Percentiles rank a stretch among this genome's conserved stretches.
phyloP scores from a whole-genome alignment of 2,329 filamentous ascomycete genomes.

The Colletotrichum paranaense region DNA sequence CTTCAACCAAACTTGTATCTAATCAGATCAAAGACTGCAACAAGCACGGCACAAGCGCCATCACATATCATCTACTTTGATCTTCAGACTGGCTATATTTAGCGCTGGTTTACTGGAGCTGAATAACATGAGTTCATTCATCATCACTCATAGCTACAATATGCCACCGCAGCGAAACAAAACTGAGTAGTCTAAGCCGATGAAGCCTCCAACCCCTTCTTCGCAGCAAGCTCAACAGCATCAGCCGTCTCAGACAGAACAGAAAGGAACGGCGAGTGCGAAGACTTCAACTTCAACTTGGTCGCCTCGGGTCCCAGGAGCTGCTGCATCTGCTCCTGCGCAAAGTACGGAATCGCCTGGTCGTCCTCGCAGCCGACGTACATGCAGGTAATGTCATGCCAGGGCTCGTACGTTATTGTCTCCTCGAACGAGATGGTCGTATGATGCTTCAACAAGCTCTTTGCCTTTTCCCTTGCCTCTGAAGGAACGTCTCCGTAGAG shows the following conservation, averaged over 20 bases:
- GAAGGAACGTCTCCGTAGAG: constrained; percentile 41
- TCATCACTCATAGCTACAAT: too few relatives aligned
- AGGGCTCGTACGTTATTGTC: constrained; percentile 40
- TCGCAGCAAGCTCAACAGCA: background rate
- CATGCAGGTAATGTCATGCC: constrained; percentile 40
- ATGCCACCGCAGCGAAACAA: too few relatives aligned
- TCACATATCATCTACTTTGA: too few relatives aligned
- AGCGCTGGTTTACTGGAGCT: too few relatives aligned
- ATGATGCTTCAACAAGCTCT: constrained; percentile 13
- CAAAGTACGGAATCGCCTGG: constrained; percentile 36
- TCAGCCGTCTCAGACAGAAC: constrained; percentile 11
- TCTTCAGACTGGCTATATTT: too few relatives aligned
- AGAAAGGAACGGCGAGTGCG: constrained; percentile 29
- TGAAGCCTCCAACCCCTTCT: background rate
- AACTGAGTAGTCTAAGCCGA: background rate
- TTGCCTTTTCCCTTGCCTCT: constrained; percentile 19
- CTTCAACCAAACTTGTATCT: background rate
- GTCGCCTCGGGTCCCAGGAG: background rate
- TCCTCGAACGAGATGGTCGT: constrained; percentile 35
- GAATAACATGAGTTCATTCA: too few relatives aligned
- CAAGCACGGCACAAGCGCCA: too few relatives aligned
- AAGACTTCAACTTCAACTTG: background rate
- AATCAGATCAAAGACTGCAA: too few relatives aligned
- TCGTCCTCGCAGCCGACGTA: constrained; percentile 42
- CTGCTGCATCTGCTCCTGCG: constrained; percentile 37